These are phyloP conservation scores for Coemansia sp. DNA, from an alignment of 192 early-diverging fungal genomes.

Conservation along the genomic window DNA sequence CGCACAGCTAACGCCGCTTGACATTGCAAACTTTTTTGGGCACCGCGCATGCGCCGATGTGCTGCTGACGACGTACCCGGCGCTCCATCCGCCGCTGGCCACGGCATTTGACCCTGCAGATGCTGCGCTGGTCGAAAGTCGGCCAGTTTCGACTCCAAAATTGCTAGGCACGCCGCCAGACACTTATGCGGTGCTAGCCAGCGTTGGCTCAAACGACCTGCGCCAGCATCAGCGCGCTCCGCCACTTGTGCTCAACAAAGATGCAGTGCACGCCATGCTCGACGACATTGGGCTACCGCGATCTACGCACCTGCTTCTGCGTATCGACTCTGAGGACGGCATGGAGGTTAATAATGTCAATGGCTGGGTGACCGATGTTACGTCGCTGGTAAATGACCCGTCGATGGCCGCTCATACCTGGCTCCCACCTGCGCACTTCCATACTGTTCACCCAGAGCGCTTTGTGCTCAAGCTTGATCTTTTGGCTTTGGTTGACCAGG, in stretches of 20 bases:
- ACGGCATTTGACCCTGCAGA: background rate
- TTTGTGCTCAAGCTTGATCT: conserved; percentile 48
- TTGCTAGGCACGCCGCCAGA: conserved; percentile 11
- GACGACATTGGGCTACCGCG: conserved; percentile 37
- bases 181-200: conserved; percentile 27
- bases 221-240: conserved; percentile 17
- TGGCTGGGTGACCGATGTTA: conserved; percentile 28
- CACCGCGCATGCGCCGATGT: conserved; percentile 40
- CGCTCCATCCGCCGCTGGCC: conserved; percentile 19
- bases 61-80: conserved; percentile 23
- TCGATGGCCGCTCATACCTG: conserved; percentile 16
- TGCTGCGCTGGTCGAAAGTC: background rate
- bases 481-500: conserved; percentile 43
- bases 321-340: conserved; percentile 39
- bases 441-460: conserved; percentile 37
- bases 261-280: conserved; percentile 28
- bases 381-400: conserved; percentile 21
- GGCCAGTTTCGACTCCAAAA: background rate
- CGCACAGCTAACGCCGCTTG: conserved; percentile 36
- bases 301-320: conserved; percentile 46
- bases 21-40: conserved; percentile 45
- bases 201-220: conserved; percentile 44
- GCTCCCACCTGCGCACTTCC: conserved; percentile 38
- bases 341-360: conserved; percentile 15
- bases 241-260: conserved; percentile 25